Conservation (phyloP, 2,329 filamentous ascomycete species). For the Ophiocordyceps camponoti-saundersi region DNA sequence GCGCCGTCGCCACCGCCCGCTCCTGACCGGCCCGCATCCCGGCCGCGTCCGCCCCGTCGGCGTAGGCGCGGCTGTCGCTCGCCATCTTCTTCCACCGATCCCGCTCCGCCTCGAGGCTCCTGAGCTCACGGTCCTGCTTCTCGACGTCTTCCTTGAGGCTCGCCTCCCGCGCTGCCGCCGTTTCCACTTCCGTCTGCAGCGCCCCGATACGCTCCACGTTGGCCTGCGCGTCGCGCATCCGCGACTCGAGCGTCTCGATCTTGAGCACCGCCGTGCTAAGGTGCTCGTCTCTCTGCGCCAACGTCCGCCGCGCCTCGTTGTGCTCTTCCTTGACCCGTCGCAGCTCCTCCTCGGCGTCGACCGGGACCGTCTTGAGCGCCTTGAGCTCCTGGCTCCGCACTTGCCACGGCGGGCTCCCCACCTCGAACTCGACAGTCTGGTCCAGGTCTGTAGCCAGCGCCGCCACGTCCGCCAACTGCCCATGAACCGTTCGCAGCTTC, state of each 20-base stretch:
- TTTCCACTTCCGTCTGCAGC: slow-evolving; percentile 42
- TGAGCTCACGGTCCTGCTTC: slow-evolving; percentile 50
- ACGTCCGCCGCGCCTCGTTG: slow-evolving; percentile 54
- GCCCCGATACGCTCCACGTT: slow-evolving; percentile 55
- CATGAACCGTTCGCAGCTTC: slow-evolving; percentile 47
- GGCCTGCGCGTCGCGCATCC: slow-evolving; percentile 68
- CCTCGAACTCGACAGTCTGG: slow-evolving; percentile 65
- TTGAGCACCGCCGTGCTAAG: slow-evolving; percentile 80
- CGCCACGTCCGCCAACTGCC: slow-evolving; percentile 52
- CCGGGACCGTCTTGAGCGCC: slow-evolving; percentile 61
- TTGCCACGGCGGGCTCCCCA: slow-evolving; percentile 62
- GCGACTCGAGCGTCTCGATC: slow-evolving; percentile 79
- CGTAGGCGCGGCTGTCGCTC: slow-evolving; percentile 39
- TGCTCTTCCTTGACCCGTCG: slow-evolving; percentile 65
- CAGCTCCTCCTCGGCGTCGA: slow-evolving; percentile 75
- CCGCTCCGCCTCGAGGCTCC: slow-evolving; percentile 44
- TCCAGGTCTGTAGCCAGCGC: slow-evolving; percentile 53
- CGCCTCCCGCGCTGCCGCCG: slow-evolving; percentile 29
- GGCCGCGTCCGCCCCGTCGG: slow-evolving; percentile 31
- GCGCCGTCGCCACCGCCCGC: slow-evolving; percentile 49
- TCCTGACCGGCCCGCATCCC: slow-evolving; percentile 43
- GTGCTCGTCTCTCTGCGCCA: slow-evolving; percentile 61
- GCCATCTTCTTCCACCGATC: slow-evolving; percentile 59
- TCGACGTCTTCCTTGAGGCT: slow-evolving; percentile 47
- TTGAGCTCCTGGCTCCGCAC: slow-evolving; percentile 67